phyloP scores from a whole-genome alignment of 2,329 filamentous ascomycete genomes.

The Ophiostoma perfectum region DNA sequence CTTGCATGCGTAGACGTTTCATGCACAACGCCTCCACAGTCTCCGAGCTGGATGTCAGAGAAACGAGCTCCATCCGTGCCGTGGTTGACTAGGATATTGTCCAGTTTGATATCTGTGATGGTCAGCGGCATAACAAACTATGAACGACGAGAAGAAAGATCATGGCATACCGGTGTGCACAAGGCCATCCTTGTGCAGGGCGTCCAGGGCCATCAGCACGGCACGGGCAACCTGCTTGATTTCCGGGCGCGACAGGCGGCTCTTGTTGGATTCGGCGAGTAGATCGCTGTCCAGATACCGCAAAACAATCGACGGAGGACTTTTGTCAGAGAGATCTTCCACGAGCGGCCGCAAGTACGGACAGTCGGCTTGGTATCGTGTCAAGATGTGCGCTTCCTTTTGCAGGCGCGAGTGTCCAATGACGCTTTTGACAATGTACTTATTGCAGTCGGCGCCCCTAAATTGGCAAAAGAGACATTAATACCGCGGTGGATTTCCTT shows the following conservation, averaged over 20 bases:
- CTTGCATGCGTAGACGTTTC: constrained; percentile 7
- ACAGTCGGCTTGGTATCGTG: constrained; percentile 1
- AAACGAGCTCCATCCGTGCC: constrained; percentile 4
- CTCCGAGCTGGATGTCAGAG: constrained; percentile 6
- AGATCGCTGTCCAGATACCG: constrained; percentile 5
- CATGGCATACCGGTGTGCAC: constrained; percentile 3
- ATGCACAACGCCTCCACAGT: constrained; percentile 6
- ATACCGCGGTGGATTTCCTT: no score
- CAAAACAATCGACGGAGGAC: constrained; percentile 8
- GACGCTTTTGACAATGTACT: constrained; percentile 1
- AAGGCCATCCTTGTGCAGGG: constrained; percentile 3
- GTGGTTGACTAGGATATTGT: constrained; percentile 2
- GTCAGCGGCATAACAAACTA: constrained; percentile 7
- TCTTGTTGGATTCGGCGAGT: constrained; percentile 3
- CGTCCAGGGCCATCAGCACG: constrained; percentile 5
- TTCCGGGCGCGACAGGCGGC: constrained; percentile 5
- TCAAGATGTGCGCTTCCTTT: constrained; percentile 6
- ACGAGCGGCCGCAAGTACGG: constrained; percentile 6
- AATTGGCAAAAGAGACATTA: no score
- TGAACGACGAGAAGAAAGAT: constrained; percentile 8
- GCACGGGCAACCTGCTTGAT: constrained; percentile 6
- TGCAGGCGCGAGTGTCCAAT: constrained; percentile 2
- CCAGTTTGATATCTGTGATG: constrained; percentile 3
- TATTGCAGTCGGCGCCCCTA: no score
- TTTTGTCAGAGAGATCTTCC: background rate